phyloP scores from a whole-genome alignment of 495 filamentous ascomycete genomes.

The Podospora pseudocomata region DNA sequence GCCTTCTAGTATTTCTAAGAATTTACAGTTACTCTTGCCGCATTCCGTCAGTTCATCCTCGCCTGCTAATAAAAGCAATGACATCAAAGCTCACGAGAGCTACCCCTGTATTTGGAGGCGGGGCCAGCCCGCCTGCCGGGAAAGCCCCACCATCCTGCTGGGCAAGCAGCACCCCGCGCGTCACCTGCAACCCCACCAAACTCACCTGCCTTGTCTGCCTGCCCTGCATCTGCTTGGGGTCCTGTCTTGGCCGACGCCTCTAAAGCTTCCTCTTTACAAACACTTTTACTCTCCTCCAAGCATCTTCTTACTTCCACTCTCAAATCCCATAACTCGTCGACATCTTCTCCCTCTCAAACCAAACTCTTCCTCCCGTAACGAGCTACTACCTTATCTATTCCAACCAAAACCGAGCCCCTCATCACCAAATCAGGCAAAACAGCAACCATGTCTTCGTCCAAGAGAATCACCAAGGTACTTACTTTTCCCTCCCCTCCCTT shows the following conservation, averaged over 20 bases:
- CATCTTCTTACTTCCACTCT: too few relatives aligned
- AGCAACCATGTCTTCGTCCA: conserved; percentile 48
- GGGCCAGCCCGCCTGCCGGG: neutral
- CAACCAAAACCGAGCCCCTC: neutral
- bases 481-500: neutral
- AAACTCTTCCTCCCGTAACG: too few relatives aligned
- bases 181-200: conserved; percentile 4
- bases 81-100: neutral
- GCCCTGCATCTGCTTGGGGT: neutral
- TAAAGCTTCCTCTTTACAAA: neutral
- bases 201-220: neutral
- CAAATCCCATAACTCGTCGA: too few relatives aligned
- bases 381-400: too few relatives aligned
- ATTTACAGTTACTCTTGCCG: too few relatives aligned
- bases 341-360: too few relatives aligned
- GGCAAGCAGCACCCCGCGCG: too few relatives aligned
- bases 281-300: neutral
- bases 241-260: neutral
- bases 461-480: conserved; percentile 60
- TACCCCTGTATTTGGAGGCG: neutral
- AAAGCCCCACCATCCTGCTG: neutral
- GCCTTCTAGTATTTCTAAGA: too few relatives aligned
- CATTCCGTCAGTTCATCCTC: too few relatives aligned
- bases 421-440: neutral
- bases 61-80: too few relatives aligned